Base-by-base conservation (phyloP, 1,139 yeast species). In the Geotrichum europaeum region DNA sequence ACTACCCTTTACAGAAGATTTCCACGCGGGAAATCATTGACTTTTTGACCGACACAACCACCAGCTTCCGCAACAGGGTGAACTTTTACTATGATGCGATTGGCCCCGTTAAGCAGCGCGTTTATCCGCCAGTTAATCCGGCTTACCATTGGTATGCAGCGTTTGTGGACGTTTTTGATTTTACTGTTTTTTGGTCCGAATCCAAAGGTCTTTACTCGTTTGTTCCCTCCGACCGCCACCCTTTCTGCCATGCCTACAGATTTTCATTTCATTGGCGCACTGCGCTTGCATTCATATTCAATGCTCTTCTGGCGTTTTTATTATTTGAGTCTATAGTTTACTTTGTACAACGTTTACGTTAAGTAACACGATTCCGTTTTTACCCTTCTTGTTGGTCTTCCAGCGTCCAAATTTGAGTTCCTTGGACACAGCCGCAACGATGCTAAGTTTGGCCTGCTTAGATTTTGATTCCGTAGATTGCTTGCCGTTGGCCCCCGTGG, bases 361-460 rank as follows among this genome's bases (percentile, higher is more conserved):
- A 50, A 25, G 60, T 54, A 47, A 55, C 43, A 58, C 53, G 18
- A 58, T 51, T 45, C 73, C 73, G 55, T 70, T 70, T 53, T 67
- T 65, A 34, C 72, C 72, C 58, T 58, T 58, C 49, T 67, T 66
- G 28, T 65, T 63, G 59, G 67, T 71, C 57, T 69, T 70, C 96
- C 97, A 91, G 72, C 97, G 84, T 54, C 97, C 97, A 63, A 89
- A 79, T 69, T 87, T 84, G 71, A 88, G 96, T 73, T 92, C 97
- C 73, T 91, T 89, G 60, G 94, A 82, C 18, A 88, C 78, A 55
- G 89, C 80, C 0, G 87, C 94, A 65, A 81, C 78, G 15, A 91
- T 79, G 66, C 83, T 78, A 61, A 89, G 45, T 32, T 54, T 54
- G 13, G 57, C 47, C 13, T 25, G 43, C 10, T 54, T 36, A n/a